Evolutionary conservation across 176 grass and related monocot genomes (phyloP), one percentile per base, ranked within the genome.

Genomic region (Neostapfia colusana): DNA sequence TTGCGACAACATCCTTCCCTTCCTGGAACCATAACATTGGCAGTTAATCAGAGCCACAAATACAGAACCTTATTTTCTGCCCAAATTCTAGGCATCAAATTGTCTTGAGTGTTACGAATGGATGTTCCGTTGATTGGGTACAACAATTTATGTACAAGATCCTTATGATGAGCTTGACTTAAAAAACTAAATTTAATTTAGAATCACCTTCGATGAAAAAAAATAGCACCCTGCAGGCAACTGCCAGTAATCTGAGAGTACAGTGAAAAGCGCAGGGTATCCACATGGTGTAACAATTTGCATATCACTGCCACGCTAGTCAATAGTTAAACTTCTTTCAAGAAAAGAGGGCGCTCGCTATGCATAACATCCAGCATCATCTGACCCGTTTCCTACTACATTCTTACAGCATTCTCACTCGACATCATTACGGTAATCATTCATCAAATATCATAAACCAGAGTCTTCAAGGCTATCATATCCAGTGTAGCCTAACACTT

Each of bases 1-100:
- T 85, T 6, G 94, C 94, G 3, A 97, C 84, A 17, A 93, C 84
- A 93, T 97, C 91, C 75, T 93, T 97, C n/a, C 94, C 94, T 79
- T 93, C 91, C 94, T 97, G 72, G 64, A 87, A 39, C 27, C 65
- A 63, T 48, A 85, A 9, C 20, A 65, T 78, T 62, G 13, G 39
- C 2, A 35, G 2, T 26, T 51, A 7, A 14, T 36, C 27, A 56
- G 39, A 56, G 23, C n/a, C 21, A 63, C 23, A 17, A 44, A 25
- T 55, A 59, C 24, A 48, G 16, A 31, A 31, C 31, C 1, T 31
- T 31, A 31, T 31, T 31, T 31, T 31, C 31, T 31, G 31, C 31
- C 3, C 31, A 31, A 31, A 31, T 31, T 31, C 31, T 31, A 31
- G 31, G 31, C 31, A 31, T 31, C 3, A 3, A 31, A 31, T 31